phyloP scores from a whole-genome alignment of 805 yeast species.

The Ogataea pilisensis region DNA sequence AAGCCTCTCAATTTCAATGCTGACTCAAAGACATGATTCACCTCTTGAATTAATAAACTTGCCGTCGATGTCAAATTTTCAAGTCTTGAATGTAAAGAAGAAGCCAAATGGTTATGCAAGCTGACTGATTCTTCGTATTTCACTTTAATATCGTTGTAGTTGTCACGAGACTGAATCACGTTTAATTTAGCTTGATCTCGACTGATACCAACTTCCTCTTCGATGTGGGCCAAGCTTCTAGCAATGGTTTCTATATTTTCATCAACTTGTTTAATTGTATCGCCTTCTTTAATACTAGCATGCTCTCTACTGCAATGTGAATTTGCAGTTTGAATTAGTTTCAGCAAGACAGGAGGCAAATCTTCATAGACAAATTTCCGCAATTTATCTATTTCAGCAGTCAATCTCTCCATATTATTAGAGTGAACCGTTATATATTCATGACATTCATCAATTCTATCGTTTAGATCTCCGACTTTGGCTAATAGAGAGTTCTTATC shows the following conservation, averaged over 20 bases:
- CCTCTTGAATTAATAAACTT: slow-evolving; percentile 41
- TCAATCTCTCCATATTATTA: slow-evolving; percentile 18
- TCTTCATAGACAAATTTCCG: slow-evolving; percentile 23
- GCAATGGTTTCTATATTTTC: slow-evolving; percentile 45
- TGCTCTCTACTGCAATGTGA: slow-evolving; percentile 46
- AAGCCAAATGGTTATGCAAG: slow-evolving; percentile 26
- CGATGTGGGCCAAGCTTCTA: slow-evolving; percentile 46
- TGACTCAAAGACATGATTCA: slow-evolving; percentile 52
- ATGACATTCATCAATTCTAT: slow-evolving; percentile 20
- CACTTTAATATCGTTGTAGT: slow-evolving; percentile 38
- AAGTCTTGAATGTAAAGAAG: slow-evolving; percentile 41
- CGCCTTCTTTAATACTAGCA: slow-evolving; percentile 36
- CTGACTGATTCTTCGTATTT: slow-evolving; percentile 34
- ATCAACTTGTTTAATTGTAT: slow-evolving; percentile 45
- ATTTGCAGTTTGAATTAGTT: slow-evolving; percentile 28
- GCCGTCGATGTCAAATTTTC: slow-evolving; percentile 39
- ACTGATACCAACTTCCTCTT: slow-evolving; percentile 48
- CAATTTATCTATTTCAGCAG: slow-evolving; percentile 23
- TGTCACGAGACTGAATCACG: slow-evolving; percentile 40
- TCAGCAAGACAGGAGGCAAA: slow-evolving; percentile 27
- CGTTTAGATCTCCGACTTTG: slow-evolving; percentile 19
- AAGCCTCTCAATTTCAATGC: slow-evolving; percentile 67
- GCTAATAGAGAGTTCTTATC: slow-evolving; percentile 6
- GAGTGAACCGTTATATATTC: slow-evolving; percentile 11
- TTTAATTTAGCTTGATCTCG: slow-evolving; percentile 52